These are phyloP conservation scores for Aschersonia sp. DNA, from an alignment of 2,329 filamentous ascomycete species.

Conservation along the genomic window DNA sequence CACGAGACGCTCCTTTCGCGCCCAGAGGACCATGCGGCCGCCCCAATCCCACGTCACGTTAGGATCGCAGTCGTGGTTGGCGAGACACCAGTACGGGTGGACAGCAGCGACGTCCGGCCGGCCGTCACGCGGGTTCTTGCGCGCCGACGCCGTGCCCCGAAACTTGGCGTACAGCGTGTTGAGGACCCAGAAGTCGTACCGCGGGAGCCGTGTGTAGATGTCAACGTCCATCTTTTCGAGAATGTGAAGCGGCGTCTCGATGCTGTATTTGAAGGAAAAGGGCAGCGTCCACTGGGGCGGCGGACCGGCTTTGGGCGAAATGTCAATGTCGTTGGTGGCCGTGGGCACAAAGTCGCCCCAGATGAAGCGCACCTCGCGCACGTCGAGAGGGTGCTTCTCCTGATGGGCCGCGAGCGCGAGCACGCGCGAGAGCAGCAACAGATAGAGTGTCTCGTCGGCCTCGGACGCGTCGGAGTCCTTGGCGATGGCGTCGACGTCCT, in stretches of 20 bases:
- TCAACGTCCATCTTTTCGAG: conserved; percentile 77
- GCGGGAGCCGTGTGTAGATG: conserved; percentile 43
- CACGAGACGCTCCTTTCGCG: conserved; percentile 40
- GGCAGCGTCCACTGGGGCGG: conserved; percentile 54
- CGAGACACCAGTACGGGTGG: conserved; percentile 89
- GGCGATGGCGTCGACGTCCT: conserved; percentile 49
- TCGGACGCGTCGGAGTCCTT: conserved; percentile 47
- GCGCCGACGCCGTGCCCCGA: conserved; percentile 78
- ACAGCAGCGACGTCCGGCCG: conserved; percentile 85
- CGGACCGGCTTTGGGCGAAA: conserved; percentile 37
- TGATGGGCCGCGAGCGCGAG: conserved; percentile 50
- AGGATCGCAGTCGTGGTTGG: conserved; percentile 91
- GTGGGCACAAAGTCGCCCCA: conserved; percentile 52
- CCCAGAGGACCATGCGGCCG: conserved; percentile 58
- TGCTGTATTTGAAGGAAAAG: conserved; percentile 64
- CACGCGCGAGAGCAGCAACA: conserved; percentile 45
- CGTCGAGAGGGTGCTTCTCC: conserved; percentile 45
- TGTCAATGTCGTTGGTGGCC: conserved; percentile 35
- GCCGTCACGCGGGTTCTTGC: conserved; percentile 61
- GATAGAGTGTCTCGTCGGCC: conserved; percentile 45
- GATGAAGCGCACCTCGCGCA: conserved; percentile 50
- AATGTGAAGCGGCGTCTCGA: conserved; percentile 60
- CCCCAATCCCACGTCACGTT: conserved; percentile 94
- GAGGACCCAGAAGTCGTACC: conserved; percentile 66
- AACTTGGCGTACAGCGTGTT: conserved; percentile 92